Base-by-base conservation (phyloP, 116 monocot species). In the Iris pallida region DNA sequence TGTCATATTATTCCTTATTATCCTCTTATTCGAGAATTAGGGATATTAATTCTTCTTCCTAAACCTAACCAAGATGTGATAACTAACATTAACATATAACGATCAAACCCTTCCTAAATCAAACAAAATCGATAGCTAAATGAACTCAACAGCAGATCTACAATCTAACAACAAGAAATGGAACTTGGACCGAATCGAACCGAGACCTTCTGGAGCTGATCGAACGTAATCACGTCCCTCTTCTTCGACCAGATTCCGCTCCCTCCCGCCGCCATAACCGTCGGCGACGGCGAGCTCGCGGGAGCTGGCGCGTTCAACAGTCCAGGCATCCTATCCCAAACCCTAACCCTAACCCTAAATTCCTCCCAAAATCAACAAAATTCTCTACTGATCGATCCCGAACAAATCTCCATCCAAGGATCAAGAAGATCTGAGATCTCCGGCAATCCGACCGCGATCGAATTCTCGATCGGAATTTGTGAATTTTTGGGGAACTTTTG, bases 191-290 rank as follows among this genome's bases (percentile, higher is more conserved):
- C 48, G 63, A 70, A 55, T 45, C 57, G 30, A 44, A 11, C n/a
- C 7, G 30, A 55, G 78, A 91, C 96, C 92, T 87, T 90, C 79
- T 87, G 89, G 68, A 97, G 81, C 65, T 73, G 89, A 76, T 92
- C 87, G 69, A 80, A 85, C 45, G 85, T 80, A 70, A 89, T 71
- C 16, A 72, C 85, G n/a, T 89, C 89, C 20, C 81, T 77, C 45
- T 78, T 75, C 59, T 74, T 78, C 55, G 89, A 89, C 95, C 95
- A 89, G 53, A 96, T 85, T 15, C 75, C 77, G 18, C 30, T 55
- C 41, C 77, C 64, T 76, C 71, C 68, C 16, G 65, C 59, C 44
- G 65, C 61, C 56, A 49, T 53, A 16, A 49, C 42, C 14, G 41
- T 40, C 48, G 66, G 14, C 59, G 69, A 15, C 64, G 47, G 64